Base-by-base conservation (phyloP, 2,329 filamentous ascomycete species). In the Dryadomyces sulphureus region DNA sequence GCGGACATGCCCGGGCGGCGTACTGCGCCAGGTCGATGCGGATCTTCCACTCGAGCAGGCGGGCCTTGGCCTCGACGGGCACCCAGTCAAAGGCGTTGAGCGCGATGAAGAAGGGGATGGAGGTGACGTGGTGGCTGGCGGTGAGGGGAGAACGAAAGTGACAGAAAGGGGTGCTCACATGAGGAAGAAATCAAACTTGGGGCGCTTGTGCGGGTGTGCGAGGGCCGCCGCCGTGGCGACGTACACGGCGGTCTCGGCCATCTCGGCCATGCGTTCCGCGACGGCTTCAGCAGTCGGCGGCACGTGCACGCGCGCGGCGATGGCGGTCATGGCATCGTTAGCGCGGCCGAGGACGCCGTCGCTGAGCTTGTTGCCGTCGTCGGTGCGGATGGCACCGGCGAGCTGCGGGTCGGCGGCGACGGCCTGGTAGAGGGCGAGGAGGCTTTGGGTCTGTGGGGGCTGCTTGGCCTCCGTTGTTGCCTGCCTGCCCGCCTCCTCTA, bases 171-270 rank as follows among this genome's bases (percentile, higher is more conserved):
- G 19, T 5, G 4, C 70, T 61, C 53, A 70, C 73, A 75, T 73
- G 46, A 77, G 53, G 66, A 81, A 92, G 60, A 95, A 95, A 59
- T 94, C 89, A 58, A 86, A 78, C 58, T 83, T 88, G 43, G 81
- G 67, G 20, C 69, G 61, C 58, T 88, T 83, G 1, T 69, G 67
- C 0, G 75, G 75, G 25, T 73, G 67, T 54, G 27, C 27, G 5
- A 84, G 73, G 0, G 85, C 76, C 1, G 80, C 74, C 1, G 65
- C 61, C 0, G 68, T 60, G 2, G 68, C 66, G 27, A 71, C 60
- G 48, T 65, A 72, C 0, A 73, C 67, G 17, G 68, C 62, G 0
- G 75, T 68, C 52, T 90, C 80, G 41, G 81, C 78, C 79, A 93
- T 87, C 60, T 76, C 70, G 8, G 65, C 67, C 24, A 68, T 69